These are phyloP conservation scores for Trichoderma citrinoviride DNA, from an alignment of 2,329 filamentous ascomycete species.

Conservation along the genomic window DNA sequence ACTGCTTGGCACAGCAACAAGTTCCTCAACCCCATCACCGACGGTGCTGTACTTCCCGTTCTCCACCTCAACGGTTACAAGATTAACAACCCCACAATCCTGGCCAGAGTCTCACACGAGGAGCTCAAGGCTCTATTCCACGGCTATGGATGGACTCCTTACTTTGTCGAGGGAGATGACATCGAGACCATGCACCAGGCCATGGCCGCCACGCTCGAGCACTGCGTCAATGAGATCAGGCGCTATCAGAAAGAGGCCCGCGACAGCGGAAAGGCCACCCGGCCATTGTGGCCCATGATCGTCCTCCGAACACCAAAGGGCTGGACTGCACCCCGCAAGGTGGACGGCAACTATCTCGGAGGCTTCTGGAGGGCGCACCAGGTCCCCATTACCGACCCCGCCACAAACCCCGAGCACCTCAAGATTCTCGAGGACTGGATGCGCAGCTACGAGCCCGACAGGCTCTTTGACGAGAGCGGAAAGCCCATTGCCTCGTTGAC, in stretches of 20 bases:
- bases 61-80: slow-evolving; percentile 82
- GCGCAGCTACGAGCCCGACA: slow-evolving; percentile 70
- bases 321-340: slow-evolving; percentile 71
- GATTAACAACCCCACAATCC: slow-evolving; percentile 75
- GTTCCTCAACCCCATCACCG: slow-evolving; percentile 74
- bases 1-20: slow-evolving; percentile 82
- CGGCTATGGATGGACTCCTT: slow-evolving; percentile 76
- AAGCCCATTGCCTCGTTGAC: slow-evolving; percentile 61
- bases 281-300: slow-evolving; percentile 76
- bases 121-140: slow-evolving; percentile 67
- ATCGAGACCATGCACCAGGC: slow-evolving; percentile 75
- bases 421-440: slow-evolving; percentile 73
- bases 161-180: slow-evolving; percentile 76
- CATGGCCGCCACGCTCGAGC: slow-evolving; percentile 74
- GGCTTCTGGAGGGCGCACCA: slow-evolving; percentile 81
- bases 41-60: slow-evolving; percentile 74
- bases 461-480: slow-evolving; percentile 64
- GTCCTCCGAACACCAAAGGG: slow-evolving; percentile 75
- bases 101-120: slow-evolving; percentile 70
- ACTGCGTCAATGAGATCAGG: slow-evolving; percentile 67
- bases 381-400: slow-evolving; percentile 70
- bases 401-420: slow-evolving; percentile 62
- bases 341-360: slow-evolving; percentile 67
- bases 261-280: slow-evolving; percentile 65
- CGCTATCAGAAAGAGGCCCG: slow-evolving; percentile 69